Percentiles rank a stretch among this genome's conserved stretches.
These are phyloP conservation scores for Salvia hispanica DNA, from an alignment of 257 asterid species.

Conservation along the genomic window DNA sequence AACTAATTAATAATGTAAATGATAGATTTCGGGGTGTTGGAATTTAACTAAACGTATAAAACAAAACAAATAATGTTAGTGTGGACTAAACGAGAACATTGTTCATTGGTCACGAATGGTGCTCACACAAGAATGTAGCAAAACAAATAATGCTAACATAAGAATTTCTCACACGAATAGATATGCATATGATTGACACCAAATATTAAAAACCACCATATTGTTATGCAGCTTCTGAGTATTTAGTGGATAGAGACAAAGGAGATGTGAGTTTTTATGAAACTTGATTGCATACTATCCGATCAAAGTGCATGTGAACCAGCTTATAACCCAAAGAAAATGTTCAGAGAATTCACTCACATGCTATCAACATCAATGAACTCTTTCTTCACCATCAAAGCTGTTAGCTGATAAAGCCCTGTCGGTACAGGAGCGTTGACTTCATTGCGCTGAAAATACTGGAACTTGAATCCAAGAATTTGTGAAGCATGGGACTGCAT, in stretches of 20 bases:
- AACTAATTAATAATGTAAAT: no score
- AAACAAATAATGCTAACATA: no score
- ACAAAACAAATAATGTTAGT: no score
- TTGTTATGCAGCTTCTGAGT: neutral
- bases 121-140: no score
- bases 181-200: no score
- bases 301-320: conserved; percentile 20
- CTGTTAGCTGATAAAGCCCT: conserved; percentile 86
- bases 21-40: no score
- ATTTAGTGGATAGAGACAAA: conserved; percentile 16
- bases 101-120: no score
- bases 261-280: conserved; percentile 2
- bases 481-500: conserved; percentile 97
- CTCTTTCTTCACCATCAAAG: conserved; percentile 84
- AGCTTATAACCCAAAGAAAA: conserved; percentile 30
- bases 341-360: conserved; percentile 50
- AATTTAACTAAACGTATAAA: no score
- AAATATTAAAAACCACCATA: no score
- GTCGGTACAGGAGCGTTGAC: conserved; percentile 63
- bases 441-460: conserved; percentile 87
- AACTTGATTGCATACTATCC: neutral
- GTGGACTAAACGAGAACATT: no score
- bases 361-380: conserved; percentile 88
- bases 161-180: no score
- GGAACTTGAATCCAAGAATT: conserved; percentile 94